Evolutionary conservation across 1,139 yeast species (phyloP).

Genomic region (Geotrichum cucujoidarum): DNA sequence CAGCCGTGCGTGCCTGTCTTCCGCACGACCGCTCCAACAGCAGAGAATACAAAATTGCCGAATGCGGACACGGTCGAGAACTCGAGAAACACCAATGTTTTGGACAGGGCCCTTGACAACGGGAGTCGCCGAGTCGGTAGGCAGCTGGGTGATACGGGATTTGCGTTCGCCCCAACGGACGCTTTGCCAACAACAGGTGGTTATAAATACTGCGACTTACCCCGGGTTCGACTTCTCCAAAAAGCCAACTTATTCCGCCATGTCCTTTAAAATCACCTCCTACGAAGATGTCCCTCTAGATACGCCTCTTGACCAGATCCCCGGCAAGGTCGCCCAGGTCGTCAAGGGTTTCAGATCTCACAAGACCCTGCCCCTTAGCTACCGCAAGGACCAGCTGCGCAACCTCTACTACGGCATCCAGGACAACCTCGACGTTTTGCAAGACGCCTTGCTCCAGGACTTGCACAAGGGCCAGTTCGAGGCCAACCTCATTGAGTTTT

Average conservation of each 20-base stretch:
- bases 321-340: slow-evolving; percentile 44
- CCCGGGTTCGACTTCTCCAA: too few species aligned
- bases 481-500: slow-evolving; percentile 54
- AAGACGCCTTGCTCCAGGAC: slow-evolving; percentile 60
- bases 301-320: slow-evolving; percentile 51
- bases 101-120: too few species aligned
- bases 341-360: slow-evolving; percentile 44
- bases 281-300: slow-evolving; percentile 18
- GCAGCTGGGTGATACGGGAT: too few species aligned
- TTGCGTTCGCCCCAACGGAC: too few species aligned
- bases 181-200: too few species aligned
- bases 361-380: slow-evolving; percentile 52
- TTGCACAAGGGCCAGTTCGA: slow-evolving; percentile 62
- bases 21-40: too few species aligned
- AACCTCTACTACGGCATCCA: slow-evolving; percentile 60
- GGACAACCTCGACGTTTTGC: slow-evolving; percentile 54
- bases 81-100: too few species aligned
- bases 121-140: too few species aligned
- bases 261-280: slow-evolving; percentile 5
- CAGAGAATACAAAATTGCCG: too few species aligned
- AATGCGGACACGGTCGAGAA: too few species aligned
- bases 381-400: slow-evolving; percentile 59
- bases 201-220: too few species aligned
- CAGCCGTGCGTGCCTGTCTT: too few species aligned
- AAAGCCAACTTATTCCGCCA: not conserved